Conservation (phyloP, 352 stramenopile genomes). For the Phytophthora melonis region DNA sequence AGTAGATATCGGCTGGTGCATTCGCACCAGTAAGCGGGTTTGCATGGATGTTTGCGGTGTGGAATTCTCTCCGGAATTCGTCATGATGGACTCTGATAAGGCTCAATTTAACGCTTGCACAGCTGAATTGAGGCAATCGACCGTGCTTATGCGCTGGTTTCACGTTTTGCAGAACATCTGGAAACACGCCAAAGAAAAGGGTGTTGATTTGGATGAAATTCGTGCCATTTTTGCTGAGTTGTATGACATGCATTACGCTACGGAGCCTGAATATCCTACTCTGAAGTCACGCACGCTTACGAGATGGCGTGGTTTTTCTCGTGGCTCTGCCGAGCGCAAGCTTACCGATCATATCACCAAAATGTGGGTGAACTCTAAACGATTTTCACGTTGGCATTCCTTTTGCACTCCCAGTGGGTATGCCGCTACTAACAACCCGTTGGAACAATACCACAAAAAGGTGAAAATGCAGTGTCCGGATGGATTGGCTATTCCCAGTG, state of each 20-base stretch:
- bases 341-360: constrained; percentile 8
- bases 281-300: not conserved
- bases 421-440: not conserved
- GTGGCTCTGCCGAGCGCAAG: not conserved
- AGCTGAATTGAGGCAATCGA: no score
- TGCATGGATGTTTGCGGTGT: no score
- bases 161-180: constrained; percentile 10
- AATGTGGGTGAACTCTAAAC: constrained; percentile 4
- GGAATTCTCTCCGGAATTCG: no score
- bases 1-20: not conserved
- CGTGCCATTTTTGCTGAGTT: constrained; percentile 2
- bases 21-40: no score
- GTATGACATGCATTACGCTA: constrained; percentile 18
- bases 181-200: not conserved
- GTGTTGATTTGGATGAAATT: not conserved
- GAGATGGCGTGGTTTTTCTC: not conserved
- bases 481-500: not conserved
- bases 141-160: not conserved
- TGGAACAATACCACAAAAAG: constrained; percentile 8
- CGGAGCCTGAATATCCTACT: not conserved
- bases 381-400: constrained; percentile 3
- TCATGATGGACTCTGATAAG: no score
- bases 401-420: not conserved
- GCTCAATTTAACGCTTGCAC: no score
- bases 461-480: not conserved